A percentile compares a stretch with the other conserved stretches of the same genome.
Conservation (phyloP, 805 yeast species). For the Zygoascus tannicola region DNA sequence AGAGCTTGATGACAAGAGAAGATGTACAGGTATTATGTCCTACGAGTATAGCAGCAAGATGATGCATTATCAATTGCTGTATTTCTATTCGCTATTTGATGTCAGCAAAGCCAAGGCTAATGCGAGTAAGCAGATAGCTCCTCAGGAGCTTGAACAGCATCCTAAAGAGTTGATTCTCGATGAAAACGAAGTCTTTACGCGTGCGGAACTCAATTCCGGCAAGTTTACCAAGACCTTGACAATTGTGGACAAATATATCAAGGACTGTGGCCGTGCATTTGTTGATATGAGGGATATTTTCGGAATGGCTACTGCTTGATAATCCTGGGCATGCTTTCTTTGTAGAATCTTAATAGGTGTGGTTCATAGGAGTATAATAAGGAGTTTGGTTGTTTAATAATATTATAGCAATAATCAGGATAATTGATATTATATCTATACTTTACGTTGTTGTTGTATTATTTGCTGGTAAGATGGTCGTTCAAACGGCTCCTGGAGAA, state of each 20-base stretch:
- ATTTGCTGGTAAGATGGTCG: too few species aligned
- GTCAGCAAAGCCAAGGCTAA: slow-evolving; percentile 59
- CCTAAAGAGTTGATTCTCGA: slow-evolving; percentile 19
- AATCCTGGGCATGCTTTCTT: background rate
- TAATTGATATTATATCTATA: too few species aligned
- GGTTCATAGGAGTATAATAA: too few species aligned
- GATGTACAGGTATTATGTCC: slow-evolving; percentile 70
- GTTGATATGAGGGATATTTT: slow-evolving; percentile 82
- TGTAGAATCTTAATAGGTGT: too few species aligned
- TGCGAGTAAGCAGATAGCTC: slow-evolving; percentile 14
- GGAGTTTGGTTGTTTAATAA: too few species aligned
- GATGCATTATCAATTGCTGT: slow-evolving; percentile 77
- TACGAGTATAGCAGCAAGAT: slow-evolving; percentile 69
- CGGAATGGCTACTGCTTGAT: slow-evolving; percentile 10
- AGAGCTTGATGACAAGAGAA: slow-evolving; percentile 49
- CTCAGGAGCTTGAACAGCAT: slow-evolving; percentile 27
- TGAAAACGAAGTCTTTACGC: slow-evolving; percentile 40
- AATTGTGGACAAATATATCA: slow-evolving; percentile 63
- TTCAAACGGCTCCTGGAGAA: too few species aligned
- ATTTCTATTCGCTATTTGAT: slow-evolving; percentile 71
- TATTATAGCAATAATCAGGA: too few species aligned
- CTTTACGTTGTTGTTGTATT: too few species aligned
- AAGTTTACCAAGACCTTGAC: slow-evolving; percentile 44
- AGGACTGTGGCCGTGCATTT: slow-evolving; percentile 78
- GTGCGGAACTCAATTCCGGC: slow-evolving; percentile 70